Conservation (phyloP, 495 filamentous ascomycete genomes). For the Clavariopsis aquatica region DNA sequence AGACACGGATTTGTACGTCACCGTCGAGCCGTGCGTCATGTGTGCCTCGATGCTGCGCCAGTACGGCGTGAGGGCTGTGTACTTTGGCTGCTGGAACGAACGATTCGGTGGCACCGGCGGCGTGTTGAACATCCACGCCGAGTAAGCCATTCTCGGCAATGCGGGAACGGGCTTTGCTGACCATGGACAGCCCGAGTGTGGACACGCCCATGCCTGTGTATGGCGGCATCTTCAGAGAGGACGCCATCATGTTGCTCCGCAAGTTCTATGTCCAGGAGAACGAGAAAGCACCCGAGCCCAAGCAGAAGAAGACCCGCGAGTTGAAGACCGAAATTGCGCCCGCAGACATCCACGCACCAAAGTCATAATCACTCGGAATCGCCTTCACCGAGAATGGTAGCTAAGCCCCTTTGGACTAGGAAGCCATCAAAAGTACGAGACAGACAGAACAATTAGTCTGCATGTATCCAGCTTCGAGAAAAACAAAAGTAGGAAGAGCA, state of each 20-base stretch:
- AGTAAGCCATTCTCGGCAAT: constrained; percentile 49
- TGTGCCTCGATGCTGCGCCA: constrained; percentile 91
- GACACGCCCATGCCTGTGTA: constrained; percentile 73
- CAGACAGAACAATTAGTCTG: no score
- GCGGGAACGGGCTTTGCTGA: background rate
- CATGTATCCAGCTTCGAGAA: no score
- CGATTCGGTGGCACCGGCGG: constrained; percentile 95
- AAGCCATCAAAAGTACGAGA: no score
- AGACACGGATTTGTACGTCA: constrained; percentile 86
- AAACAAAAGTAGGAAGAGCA: no score
- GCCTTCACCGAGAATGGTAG: no score
- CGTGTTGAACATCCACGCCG: constrained; percentile 80
- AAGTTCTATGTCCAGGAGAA: constrained; percentile 98
- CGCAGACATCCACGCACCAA: constrained; percentile 32
- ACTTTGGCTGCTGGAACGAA: constrained; percentile 93
- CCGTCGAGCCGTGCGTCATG: constrained; percentile 98
- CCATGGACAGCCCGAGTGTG: constrained; percentile 51
- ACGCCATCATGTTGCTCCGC: constrained; percentile 85
- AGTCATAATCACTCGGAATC: no score
- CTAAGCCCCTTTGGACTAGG: no score
- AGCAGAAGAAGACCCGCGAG: constrained; percentile 55
- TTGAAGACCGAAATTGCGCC: constrained; percentile 55
- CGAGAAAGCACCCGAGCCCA: constrained; percentile 70
- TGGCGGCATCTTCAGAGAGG: constrained; percentile 80
- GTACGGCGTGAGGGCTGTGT: constrained; percentile 76